Evolutionary conservation across 139 green algal genomes (phyloP), one percentile per base, ranked within the genome.

Genomic region (Edaphochlamys debaryana): DNA sequence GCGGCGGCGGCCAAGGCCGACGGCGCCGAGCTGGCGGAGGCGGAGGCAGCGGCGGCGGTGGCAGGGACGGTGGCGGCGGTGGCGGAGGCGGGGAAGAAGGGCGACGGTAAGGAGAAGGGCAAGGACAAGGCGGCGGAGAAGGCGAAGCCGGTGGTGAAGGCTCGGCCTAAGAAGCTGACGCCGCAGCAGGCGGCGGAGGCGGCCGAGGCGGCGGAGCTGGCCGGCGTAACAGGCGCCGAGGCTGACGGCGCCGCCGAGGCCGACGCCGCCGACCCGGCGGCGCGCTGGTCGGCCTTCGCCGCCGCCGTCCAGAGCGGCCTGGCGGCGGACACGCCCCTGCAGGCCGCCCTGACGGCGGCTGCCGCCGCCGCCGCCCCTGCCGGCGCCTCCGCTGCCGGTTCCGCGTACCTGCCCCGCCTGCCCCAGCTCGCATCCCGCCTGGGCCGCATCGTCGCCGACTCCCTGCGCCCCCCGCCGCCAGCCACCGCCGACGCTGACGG

Each of bases 351-450:
- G 32, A 27, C 76, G 32, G 25, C 63, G 3, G 42, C 45, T 11
- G 41, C 30, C 6, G 41, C 56, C 11, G 11, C 60, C 13, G 34
- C 48, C 5, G 48, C 48, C 4, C 62, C 27, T 0, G 20, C 37
- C 9, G 69, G 50, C 40, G 77, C 50, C 54, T 52, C 73, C 52
- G 52, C 73, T 23, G 67, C 54, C 54, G 72, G 17, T 60, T 34
- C n/a, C 32, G 54, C 74, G 5, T 89, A 89, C 72, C 30, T 63
- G 15, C 22, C 63, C 0, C 67, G 82, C 37, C 54, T 92, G 45
- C 81, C 85, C 5, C 79, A 93, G 84, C 87, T 94, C 7, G 69
- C 82, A 37, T 25, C 48, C 1, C 84, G 84, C 27, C 11, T 88
- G 19, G 42, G 34, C 13, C 48, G 58, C 13, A 29, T 85, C 32